Evolutionary conservation across 306 rosid genomes (phyloP).

Genomic region (Astragalus glycyphyllos): DNA sequence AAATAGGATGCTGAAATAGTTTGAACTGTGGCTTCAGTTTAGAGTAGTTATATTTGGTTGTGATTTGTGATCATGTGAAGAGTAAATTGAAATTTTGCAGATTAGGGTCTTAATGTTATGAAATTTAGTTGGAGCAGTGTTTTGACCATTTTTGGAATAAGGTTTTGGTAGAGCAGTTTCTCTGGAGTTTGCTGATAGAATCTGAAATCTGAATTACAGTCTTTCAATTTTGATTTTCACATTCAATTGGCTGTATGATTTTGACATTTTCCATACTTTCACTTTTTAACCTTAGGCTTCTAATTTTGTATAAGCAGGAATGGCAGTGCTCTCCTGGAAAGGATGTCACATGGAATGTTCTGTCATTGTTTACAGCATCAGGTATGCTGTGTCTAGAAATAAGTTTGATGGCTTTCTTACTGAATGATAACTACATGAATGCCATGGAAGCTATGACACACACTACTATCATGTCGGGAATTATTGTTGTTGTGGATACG

Average conservation of each 20-base stretch:
- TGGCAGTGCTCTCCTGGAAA: constrained; percentile 80
- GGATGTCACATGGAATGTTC: constrained; percentile 65
- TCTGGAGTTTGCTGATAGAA: background rate
- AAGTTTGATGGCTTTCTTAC: constrained; percentile 71
- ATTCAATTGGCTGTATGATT: constrained; percentile 16
- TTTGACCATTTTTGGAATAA: background rate
- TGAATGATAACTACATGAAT: constrained; percentile 60
- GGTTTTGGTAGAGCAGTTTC: constrained; percentile 7
- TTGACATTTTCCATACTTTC: background rate
- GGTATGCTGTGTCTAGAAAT: constrained; percentile 77
- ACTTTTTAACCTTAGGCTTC: background rate
- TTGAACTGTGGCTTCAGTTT: background rate
- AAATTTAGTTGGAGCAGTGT: constrained; percentile 13
- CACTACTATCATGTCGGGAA: constrained; percentile 61
- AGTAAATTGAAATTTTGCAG: background rate
- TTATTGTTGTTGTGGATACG: constrained; percentile 60
- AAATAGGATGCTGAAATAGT: background rate
- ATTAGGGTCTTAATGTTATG: constrained; percentile 1
- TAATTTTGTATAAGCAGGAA: constrained; percentile 48
- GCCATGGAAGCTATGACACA: constrained; percentile 63
- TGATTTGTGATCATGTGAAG: background rate
- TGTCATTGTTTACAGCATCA: constrained; percentile 63
- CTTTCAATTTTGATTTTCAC: background rate
- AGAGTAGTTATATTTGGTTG: background rate
- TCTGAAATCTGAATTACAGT: background rate